Evolutionary conservation across 1,284 basidiomycete species (phyloP).

Genomic region (Schizopora paradoxa): DNA sequence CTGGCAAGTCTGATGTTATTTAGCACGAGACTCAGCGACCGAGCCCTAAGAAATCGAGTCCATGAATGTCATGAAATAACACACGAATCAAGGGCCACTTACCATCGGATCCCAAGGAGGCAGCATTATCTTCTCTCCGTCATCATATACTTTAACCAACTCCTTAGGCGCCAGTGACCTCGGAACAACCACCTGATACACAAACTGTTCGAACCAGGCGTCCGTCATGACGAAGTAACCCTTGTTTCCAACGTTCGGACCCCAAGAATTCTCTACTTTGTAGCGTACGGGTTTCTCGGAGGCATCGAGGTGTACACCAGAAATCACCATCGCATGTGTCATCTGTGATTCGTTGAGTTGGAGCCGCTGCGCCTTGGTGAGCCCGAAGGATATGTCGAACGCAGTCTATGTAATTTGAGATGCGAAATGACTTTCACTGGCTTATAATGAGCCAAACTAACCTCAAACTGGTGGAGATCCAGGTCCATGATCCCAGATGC

Average conservation of each 20-base stretch:
- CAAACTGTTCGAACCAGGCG: slow-evolving; percentile 88
- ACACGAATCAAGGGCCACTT: too few species aligned
- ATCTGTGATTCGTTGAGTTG: slow-evolving; percentile 79
- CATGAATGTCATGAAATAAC: too few species aligned
- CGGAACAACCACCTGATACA: slow-evolving; percentile 86
- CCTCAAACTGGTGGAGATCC: slow-evolving; percentile 65
- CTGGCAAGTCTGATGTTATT: too few species aligned
- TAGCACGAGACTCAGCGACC: too few species aligned
- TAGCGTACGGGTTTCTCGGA: slow-evolving; percentile 77
- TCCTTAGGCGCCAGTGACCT: slow-evolving; percentile 74
- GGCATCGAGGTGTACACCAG: slow-evolving; percentile 82
- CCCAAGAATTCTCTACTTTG: slow-evolving; percentile 97
- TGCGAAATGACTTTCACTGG: too few species aligned
- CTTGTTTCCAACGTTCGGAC: slow-evolving; percentile 70
- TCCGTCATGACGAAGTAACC: slow-evolving; percentile 93
- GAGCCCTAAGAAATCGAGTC: too few species aligned
- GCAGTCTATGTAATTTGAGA: slow-evolving; percentile 44
- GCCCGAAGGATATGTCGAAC: slow-evolving; percentile 50
- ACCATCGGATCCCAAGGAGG: slow-evolving; percentile 93
- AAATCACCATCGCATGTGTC: slow-evolving; percentile 94
- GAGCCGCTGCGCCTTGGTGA: slow-evolving; percentile 83
- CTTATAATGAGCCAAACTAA: too few species aligned
- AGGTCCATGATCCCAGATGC: slow-evolving; percentile 82
- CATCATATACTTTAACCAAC: slow-evolving; percentile 74
- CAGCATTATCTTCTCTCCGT: slow-evolving; percentile 56